A percentile compares a stretch with the other conserved stretches of the same genome.
Conservation (phyloP, 192 early-diverging fungal species). For the Backusella circina region DNA sequence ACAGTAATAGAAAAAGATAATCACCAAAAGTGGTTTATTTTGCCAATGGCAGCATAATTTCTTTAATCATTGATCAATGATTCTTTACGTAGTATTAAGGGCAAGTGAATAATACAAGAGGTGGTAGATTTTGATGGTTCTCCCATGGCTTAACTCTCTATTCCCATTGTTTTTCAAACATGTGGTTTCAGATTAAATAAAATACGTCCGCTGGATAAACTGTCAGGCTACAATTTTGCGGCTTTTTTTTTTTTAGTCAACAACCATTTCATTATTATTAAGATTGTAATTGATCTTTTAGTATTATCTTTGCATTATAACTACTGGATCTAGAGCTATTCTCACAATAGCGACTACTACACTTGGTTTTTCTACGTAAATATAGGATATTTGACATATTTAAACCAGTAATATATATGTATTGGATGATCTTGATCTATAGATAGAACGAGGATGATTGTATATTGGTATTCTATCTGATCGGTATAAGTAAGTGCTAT, state of each 20-base stretch:
- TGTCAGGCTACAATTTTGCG: neutral
- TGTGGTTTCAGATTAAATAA: neutral
- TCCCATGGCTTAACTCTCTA: neutral
- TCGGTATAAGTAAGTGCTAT: neutral
- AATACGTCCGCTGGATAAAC: neutral
- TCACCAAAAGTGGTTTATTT: neutral
- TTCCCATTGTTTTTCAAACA: constrained; percentile 3
- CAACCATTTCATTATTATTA: neutral
- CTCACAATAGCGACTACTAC: too few species aligned
- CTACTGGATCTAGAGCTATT: neutral
- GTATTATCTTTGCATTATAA: neutral
- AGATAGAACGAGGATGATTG: neutral
- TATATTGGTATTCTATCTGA: neutral
- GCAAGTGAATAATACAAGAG: neutral
- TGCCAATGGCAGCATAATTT: neutral
- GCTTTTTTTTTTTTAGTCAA: neutral
- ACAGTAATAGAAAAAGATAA: neutral
- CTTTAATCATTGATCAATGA: neutral
- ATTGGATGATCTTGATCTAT: neutral
- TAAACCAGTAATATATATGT: neutral
- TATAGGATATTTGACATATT: neutral
- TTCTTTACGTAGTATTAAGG: neutral
- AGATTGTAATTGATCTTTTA: neutral
- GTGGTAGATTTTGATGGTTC: neutral
- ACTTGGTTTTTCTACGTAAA: too few species aligned